Evolutionary conservation across 2,329 filamentous ascomycete species (phyloP).

Genomic region (Aspergillus clavatus): DNA sequence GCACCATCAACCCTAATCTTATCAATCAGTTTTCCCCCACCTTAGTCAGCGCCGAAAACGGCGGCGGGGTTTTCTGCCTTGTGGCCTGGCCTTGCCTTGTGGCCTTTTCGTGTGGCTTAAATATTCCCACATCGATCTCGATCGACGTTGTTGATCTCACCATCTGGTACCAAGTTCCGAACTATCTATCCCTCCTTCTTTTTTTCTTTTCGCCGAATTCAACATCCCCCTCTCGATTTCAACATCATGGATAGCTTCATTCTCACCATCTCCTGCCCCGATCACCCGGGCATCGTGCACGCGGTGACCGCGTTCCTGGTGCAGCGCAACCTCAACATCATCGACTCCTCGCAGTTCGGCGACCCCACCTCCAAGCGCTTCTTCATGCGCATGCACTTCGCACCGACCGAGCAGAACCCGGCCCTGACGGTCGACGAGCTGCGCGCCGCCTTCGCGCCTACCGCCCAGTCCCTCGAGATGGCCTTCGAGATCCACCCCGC

Average conservation of each 20-base stretch:
- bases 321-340: slow-evolving; percentile 68
- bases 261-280: slow-evolving; percentile 76
- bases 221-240: slow-evolving; percentile 18
- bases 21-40: slow-evolving; percentile 15
- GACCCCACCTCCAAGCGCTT: slow-evolving; percentile 70
- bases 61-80: slow-evolving; percentile 1
- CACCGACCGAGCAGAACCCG: slow-evolving; percentile 30
- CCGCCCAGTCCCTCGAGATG: slow-evolving; percentile 63
- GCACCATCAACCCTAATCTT: slow-evolving; percentile 10
- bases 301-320: slow-evolving; percentile 76
- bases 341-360: slow-evolving; percentile 80
- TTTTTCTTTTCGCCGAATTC: too few species aligned
- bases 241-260: slow-evolving; percentile 55
- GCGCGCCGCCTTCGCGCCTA: slow-evolving; percentile 52
- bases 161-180: too few species aligned
- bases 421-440: slow-evolving; percentile 47
- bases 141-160: slow-evolving; percentile 1
- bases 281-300: slow-evolving; percentile 80
- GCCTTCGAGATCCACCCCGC: slow-evolving; percentile 66
- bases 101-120: too few species aligned
- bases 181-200: too few species aligned
- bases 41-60: slow-evolving; percentile 11
- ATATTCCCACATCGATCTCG: neutral
- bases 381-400: slow-evolving; percentile 87
- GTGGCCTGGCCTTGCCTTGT: neutral